Conservation (phyloP, 352 stramenopile genomes). For the Phytophthora uliginosa region DNA sequence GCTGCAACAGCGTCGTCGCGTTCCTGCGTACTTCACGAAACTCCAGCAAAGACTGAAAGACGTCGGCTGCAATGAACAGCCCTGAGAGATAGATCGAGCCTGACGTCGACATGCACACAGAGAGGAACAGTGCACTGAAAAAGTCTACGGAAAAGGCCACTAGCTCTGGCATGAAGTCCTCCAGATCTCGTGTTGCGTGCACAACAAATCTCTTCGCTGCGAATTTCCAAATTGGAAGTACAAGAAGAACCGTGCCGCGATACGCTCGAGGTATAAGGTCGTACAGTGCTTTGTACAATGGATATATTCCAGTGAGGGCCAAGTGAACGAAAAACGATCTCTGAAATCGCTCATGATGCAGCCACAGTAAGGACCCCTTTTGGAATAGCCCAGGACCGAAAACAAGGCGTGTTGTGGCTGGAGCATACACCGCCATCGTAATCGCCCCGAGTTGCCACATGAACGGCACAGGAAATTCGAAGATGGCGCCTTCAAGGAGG, state of each 20-base stretch:
- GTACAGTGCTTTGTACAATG: conserved; percentile 32
- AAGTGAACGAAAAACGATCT: conserved; percentile 17
- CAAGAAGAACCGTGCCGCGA: conserved; percentile 5
- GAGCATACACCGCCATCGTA: conserved; percentile 16
- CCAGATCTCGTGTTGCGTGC: conserved; percentile 12
- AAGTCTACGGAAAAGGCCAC: conserved; percentile 33
- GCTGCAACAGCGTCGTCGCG: conserved; percentile 4
- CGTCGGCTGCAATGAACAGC: conserved; percentile 21
- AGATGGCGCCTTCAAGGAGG: conserved; percentile 6
- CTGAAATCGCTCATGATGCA: conserved; percentile 17
- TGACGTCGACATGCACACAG: conserved; percentile 30
- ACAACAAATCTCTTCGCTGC: conserved; percentile 22
- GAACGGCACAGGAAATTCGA: conserved; percentile 34
- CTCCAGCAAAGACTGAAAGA: conserved; percentile 15
- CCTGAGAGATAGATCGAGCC: conserved; percentile 15
- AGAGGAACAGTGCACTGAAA: conserved; percentile 32
- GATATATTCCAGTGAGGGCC: conserved; percentile 23
- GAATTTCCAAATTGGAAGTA: conserved; percentile 32
- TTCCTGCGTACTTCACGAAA: conserved; percentile 28
- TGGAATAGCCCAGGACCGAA: conserved; percentile 21
- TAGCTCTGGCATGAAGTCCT: conserved; percentile 28
- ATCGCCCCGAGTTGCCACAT: conserved; percentile 27
- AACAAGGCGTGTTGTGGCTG: conserved; percentile 4
- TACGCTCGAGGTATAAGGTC: conserved; percentile 17
- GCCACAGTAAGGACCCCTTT: conserved; percentile 3